Base-by-base conservation (phyloP, 108 stramenopile genomes). In the Discostella stelligeroides region DNA sequence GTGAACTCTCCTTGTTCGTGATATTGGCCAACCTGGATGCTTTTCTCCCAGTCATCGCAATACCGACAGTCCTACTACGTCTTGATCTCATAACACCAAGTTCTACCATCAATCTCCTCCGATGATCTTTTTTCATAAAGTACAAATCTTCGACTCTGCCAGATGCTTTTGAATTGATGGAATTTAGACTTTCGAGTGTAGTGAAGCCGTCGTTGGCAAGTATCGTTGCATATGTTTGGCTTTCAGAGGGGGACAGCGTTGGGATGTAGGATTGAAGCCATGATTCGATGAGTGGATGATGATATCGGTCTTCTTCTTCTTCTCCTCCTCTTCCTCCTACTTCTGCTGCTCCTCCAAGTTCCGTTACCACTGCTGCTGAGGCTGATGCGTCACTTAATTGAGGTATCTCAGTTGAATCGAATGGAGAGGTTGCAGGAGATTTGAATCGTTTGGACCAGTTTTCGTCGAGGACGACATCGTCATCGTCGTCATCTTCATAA, bases 71-170 rank as follows among this genome's bases (percentile, higher is more conserved):
- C 28, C 53, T 27, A 15, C 6, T 13, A 9, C 13, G 7, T 15
- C 18, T 17, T 1, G 37, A 10, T 28, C 57, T 58, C 57, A 58
- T 39, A 15, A 58, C 20, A 0, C 57, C 57, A 37, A 58, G 27
- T 28, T 58, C 34, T 28, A 34, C 34, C 57, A 58, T 58, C 57
- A 58, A 41, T 15, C 28, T 28, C 2, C 57, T 27, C 20, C 57
- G 57, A 41, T 58, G 57, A 1, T 20, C 57, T 37, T 58, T 58
- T 37, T 58, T 38, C 57, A 58, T 58, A 37, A 58, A 58, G 57
- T 58, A 58, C 17, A 58, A 37, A 18, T 58, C 57, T 20, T 58
- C 57, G 18, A 58, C 14, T 37, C 34, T 58, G 5, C 51, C 51
- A 1, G 10, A 24, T 20, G 48, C 14, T 17, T 12, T 20, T 17